A percentile compares a stretch with the other conserved stretches of the same genome.
Conservation (phyloP, 1,139 yeast genomes). For the Magnusiomyces paraingens region DNA sequence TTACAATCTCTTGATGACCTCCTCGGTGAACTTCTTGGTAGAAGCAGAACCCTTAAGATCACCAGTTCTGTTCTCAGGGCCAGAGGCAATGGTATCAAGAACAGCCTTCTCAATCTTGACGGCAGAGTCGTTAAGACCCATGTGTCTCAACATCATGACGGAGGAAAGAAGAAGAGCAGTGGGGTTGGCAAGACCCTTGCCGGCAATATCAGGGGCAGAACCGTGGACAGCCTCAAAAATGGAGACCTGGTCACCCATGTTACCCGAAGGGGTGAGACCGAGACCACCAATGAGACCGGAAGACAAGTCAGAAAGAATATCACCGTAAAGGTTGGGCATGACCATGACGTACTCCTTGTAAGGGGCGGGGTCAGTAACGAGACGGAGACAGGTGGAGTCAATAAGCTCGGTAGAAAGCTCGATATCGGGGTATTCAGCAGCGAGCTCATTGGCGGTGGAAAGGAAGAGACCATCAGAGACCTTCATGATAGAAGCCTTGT, state of each 20-base stretch:
- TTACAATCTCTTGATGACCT: conserved; percentile 44
- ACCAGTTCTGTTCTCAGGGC: conserved; percentile 89
- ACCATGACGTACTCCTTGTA: conserved; percentile 89
- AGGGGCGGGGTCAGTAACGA: conserved; percentile 82
- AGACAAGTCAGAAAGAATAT: conserved; percentile 90
- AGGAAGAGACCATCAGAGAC: conserved; percentile 96
- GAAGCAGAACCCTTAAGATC: conserved; percentile 92
- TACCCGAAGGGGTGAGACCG: conserved; percentile 98
- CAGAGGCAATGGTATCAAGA: conserved; percentile 87
- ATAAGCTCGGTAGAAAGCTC: conserved; percentile 77
- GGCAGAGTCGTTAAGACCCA: conserved; percentile 79
- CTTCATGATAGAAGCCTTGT: conserved; percentile 98
- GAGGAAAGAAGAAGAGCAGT: conserved; percentile 93
- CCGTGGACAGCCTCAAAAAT: conserved; percentile 99
- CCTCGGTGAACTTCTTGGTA: conserved; percentile 81
- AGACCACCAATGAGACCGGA: conserved; percentile 97
- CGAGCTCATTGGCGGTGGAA: conserved; percentile 82
- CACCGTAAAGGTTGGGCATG: conserved; percentile 99
- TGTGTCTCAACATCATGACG: conserved; percentile 98
- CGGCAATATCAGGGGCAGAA: conserved; percentile 97
- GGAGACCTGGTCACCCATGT: conserved; percentile 96
- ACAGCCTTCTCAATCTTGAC: conserved; percentile 84
- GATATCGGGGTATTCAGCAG: conserved; percentile 87
- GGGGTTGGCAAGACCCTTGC: conserved; percentile 97
- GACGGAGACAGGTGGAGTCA: conserved; percentile 89